Conservation (phyloP, 2,329 filamentous ascomycete species). For the Colletotrichum sp. region DNA sequence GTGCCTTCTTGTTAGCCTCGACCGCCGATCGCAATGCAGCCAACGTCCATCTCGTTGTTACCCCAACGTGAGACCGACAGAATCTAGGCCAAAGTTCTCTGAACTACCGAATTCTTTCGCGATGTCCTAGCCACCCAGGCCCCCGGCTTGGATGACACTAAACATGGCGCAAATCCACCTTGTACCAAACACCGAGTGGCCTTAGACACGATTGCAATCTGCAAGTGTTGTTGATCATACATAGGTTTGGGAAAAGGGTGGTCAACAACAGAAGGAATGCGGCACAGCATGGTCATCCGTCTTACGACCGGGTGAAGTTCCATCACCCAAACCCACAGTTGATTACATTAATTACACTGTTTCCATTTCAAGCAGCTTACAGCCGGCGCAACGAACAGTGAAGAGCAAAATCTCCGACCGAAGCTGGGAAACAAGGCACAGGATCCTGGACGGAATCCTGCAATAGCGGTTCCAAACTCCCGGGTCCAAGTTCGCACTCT, state of each 20-base stretch:
- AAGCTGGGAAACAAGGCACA: neutral
- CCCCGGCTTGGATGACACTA: neutral
- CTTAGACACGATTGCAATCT: neutral
- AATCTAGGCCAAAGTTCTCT: neutral
- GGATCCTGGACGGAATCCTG: neutral
- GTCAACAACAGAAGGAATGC: neutral
- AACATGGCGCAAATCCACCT: neutral
- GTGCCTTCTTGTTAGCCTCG: neutral
- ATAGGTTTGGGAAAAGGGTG: neutral
- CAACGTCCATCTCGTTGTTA: neutral
- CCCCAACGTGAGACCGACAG: neutral
- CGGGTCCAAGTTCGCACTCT: slow-evolving; percentile 1
- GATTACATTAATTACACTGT: neutral
- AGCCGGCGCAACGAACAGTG: neutral
- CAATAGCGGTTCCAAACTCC: slow-evolving; percentile 12
- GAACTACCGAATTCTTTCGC: neutral
- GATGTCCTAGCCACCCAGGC: neutral
- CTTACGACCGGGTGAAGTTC: neutral
- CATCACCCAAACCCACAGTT: neutral
- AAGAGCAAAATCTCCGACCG: slow-evolving; percentile 11
- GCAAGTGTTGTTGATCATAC: neutral
- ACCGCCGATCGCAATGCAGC: slow-evolving; percentile 7
- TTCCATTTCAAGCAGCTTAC: slow-evolving; percentile 1
- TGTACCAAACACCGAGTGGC: neutral
- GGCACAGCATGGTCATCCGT: neutral